Conservation (phyloP, 176 grass and related monocot species). For the Cenchrus purpureus region DNA sequence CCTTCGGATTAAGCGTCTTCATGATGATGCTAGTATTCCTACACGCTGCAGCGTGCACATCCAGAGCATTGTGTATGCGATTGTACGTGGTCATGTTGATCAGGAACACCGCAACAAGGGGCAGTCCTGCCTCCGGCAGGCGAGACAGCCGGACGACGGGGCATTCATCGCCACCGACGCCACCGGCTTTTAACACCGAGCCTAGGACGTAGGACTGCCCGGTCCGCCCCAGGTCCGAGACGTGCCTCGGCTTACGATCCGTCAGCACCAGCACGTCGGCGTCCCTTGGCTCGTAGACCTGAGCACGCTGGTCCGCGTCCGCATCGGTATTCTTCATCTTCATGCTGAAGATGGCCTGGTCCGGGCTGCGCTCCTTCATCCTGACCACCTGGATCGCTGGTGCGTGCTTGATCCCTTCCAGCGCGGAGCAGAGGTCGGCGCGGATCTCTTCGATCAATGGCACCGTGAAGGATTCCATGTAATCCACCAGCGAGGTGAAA, state of each 20-base stretch:
- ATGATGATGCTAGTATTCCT: conserved; percentile 37
- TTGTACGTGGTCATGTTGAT: conserved; percentile 68
- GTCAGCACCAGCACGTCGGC: conserved; percentile 54
- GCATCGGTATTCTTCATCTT: not conserved
- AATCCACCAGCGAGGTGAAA: conserved; percentile 49
- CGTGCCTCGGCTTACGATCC: conserved; percentile 45
- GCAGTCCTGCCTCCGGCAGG: not conserved
- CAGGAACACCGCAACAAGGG: conserved; percentile 52
- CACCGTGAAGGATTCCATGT: conserved; percentile 49
- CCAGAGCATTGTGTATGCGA: conserved; percentile 60
- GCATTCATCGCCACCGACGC: not conserved
- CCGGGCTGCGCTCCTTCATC: not conserved
- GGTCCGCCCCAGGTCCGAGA: conserved; percentile 34
- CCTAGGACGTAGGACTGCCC: conserved; percentile 30
- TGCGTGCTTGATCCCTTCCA: conserved; percentile 56
- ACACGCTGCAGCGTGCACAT: not conserved
- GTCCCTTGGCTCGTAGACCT: conserved; percentile 49
- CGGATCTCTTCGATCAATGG: conserved; percentile 67
- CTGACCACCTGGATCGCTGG: conserved; percentile 7
- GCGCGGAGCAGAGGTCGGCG: conserved; percentile 54
- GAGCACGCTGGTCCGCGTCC: not conserved
- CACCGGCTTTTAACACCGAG: conserved; percentile 27
- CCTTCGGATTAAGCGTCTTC: conserved; percentile 36
- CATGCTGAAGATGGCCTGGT: conserved; percentile 33
- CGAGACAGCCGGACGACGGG: conserved; percentile 30